These are phyloP conservation scores for Fusarium caatingaense DNA, from an alignment of 2,329 filamentous ascomycete species.

Conservation along the genomic window DNA sequence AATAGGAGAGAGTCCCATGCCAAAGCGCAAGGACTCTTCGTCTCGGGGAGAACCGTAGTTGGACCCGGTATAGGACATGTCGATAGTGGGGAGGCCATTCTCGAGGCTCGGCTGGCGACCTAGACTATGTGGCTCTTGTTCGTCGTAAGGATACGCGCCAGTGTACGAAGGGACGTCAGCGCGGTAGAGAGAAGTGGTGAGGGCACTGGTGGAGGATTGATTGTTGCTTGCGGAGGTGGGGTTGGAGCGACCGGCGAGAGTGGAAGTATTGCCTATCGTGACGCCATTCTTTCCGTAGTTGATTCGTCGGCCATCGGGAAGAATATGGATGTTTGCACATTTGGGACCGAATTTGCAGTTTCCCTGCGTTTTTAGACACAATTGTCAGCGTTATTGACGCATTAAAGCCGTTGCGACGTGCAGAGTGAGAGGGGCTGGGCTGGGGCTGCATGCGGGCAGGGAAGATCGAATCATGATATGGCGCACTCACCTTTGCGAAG, in stretches of 20 bases:
- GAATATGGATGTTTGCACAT: constrained; percentile 95
- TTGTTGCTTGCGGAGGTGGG: constrained; percentile 56
- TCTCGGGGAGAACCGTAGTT: constrained; percentile 87
- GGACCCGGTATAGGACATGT: constrained; percentile 68
- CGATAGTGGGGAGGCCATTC: constrained; percentile 67
- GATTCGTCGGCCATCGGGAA: constrained; percentile 91
- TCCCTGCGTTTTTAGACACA: constrained; percentile 66
- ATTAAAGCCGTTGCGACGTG: constrained; percentile 21
- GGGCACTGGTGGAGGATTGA: constrained; percentile 73
- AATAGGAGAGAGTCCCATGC: constrained; percentile 83
- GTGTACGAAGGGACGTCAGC: constrained; percentile 54
- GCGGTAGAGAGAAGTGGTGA: constrained; percentile 69
- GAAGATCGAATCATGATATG: constrained; percentile 31
- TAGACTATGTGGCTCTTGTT: constrained; percentile 57
- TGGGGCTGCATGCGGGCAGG: constrained; percentile 13
- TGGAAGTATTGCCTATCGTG: constrained; percentile 68
- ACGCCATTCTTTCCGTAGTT: constrained; percentile 80
- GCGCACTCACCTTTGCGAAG: constrained; percentile 85
- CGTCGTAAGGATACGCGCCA: constrained; percentile 56
- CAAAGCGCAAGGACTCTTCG: constrained; percentile 65
- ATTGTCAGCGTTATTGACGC: constrained; percentile 33
- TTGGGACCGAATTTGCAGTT: constrained; percentile 99
- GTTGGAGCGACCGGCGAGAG: constrained; percentile 74
- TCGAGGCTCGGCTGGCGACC: constrained; percentile 65
- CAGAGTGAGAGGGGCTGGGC: constrained; percentile 17